Evolutionary conservation across 1,284 basidiomycete species (phyloP).

Genomic region (Moniliella sp.): DNA sequence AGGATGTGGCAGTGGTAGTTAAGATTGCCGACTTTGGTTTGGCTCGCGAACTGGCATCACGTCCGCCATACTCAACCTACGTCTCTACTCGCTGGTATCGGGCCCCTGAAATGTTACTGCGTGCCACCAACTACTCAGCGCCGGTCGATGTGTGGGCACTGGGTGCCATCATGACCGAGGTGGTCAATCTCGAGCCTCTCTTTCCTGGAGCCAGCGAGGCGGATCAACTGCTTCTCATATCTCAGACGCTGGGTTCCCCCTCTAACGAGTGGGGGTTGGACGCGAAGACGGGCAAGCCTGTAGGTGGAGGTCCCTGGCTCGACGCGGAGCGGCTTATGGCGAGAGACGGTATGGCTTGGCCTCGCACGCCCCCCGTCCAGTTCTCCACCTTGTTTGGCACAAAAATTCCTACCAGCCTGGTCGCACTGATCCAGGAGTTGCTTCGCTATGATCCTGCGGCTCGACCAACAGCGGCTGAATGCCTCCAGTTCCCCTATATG

Average conservation of each 20-base stretch:
- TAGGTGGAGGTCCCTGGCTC: slow-evolving; percentile 73
- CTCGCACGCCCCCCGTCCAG: slow-evolving; percentile 52
- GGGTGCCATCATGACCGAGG: slow-evolving; percentile 88
- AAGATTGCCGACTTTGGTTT: slow-evolving; percentile 97
- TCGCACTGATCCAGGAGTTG: slow-evolving; percentile 77
- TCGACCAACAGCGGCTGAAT: slow-evolving; percentile 63
- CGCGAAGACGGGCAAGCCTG: slow-evolving; percentile 43
- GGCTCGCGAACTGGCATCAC: slow-evolving; percentile 65
- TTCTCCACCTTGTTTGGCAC: slow-evolving; percentile 59
- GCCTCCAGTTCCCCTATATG: slow-evolving; percentile 71
- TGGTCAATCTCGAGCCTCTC: slow-evolving; percentile 77
- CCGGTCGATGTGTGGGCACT: slow-evolving; percentile 99
- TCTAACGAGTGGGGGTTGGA: slow-evolving; percentile 60
- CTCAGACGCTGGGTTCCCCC: slow-evolving; percentile 79
- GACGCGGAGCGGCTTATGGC: slow-evolving; percentile 66
- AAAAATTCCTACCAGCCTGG: slow-evolving; percentile 53
- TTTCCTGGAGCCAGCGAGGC: slow-evolving; percentile 92
- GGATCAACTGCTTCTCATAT: slow-evolving; percentile 76
- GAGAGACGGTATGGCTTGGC: slow-evolving; percentile 56
- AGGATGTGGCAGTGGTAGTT: slow-evolving; percentile 85
- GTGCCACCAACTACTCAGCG: slow-evolving; percentile 74
- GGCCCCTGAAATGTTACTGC: slow-evolving; percentile 80
- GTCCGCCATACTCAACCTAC: slow-evolving; percentile 91
- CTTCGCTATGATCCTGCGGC: slow-evolving; percentile 73
- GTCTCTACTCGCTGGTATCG: slow-evolving; percentile 98